These are phyloP conservation scores for Alopecurus myosuroides DNA, from an alignment of 176 grass and related monocot genomes.

Conservation along the genomic window DNA sequence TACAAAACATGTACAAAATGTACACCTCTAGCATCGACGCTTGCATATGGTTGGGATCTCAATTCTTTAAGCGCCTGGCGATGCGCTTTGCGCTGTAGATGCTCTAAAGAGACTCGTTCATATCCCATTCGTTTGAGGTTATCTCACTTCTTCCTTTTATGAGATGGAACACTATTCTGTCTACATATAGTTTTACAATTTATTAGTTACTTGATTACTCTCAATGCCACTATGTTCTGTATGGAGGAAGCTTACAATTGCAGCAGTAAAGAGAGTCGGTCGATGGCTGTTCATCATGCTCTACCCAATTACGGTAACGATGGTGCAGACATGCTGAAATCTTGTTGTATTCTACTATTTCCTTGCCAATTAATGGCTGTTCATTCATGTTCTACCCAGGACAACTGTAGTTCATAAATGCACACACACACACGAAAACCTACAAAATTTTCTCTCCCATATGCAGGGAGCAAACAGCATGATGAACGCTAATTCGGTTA, in stretches of 20 bases:
- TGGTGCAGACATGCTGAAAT: background rate
- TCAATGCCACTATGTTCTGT: background rate
- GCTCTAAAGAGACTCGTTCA: background rate
- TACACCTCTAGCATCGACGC: too few relatives aligned
- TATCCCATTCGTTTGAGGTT: background rate
- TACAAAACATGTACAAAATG: too few relatives aligned
- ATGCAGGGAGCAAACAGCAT: slow-evolving; percentile 32
- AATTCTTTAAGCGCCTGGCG: too few relatives aligned
- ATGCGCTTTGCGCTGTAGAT: too few relatives aligned
- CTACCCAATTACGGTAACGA: too few relatives aligned
- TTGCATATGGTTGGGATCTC: too few relatives aligned
- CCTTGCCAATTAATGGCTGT: background rate
- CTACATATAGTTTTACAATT: too few relatives aligned
- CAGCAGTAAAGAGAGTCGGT: background rate
- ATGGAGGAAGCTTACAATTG: background rate
- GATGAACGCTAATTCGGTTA: slow-evolving; percentile 24
- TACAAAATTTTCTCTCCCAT: slow-evolving; percentile 66
- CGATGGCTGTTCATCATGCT: too few relatives aligned
- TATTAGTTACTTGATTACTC: background rate
- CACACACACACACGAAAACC: slow-evolving; percentile 30
- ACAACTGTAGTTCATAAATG: slow-evolving; percentile 23
- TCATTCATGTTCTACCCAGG: slow-evolving; percentile 26
- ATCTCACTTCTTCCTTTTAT: too few relatives aligned
- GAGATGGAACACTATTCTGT: too few relatives aligned
- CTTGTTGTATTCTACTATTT: slow-evolving; percentile 53